Evolutionary conservation across 306 rosid species (phyloP).

Genomic region (Glycine tomentella): DNA sequence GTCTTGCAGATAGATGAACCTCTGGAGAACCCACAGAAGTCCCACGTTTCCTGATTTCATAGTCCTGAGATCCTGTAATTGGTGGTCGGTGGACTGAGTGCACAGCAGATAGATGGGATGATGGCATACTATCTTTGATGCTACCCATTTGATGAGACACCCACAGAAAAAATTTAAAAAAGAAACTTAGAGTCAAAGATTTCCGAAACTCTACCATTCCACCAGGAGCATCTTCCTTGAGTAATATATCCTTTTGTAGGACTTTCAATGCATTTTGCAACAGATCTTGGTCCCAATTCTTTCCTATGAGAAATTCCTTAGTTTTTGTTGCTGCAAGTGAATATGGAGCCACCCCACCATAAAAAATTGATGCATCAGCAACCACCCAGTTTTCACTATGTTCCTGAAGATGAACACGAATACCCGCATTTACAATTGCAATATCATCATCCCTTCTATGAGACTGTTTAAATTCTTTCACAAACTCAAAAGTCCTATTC

Average conservation of each 20-base stretch:
- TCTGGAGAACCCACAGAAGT: slow-evolving; percentile 94
- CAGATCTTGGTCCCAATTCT: slow-evolving; percentile 77
- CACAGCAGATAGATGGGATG: slow-evolving; percentile 80
- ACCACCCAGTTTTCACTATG: slow-evolving; percentile 62
- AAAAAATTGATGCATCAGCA: slow-evolving; percentile 81
- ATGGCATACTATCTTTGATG: slow-evolving; percentile 58
- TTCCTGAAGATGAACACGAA: slow-evolving; percentile 78
- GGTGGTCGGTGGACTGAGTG: slow-evolving; percentile 83
- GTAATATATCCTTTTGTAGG: slow-evolving; percentile 64
- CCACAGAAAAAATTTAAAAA: slow-evolving; percentile 92
- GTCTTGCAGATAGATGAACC: slow-evolving; percentile 92
- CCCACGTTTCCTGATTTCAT: slow-evolving; percentile 80
- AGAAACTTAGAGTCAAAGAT: slow-evolving; percentile 83
- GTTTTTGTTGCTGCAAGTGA: slow-evolving; percentile 76
- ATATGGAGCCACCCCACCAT: slow-evolving; percentile 93
- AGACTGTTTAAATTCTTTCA: slow-evolving; percentile 94
- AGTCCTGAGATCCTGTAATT: slow-evolving; percentile 79
- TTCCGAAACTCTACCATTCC: slow-evolving; percentile 97
- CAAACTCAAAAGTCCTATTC: slow-evolving; percentile 83
- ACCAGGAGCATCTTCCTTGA: slow-evolving; percentile 86
- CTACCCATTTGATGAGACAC: slow-evolving; percentile 82
- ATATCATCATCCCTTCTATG: slow-evolving; percentile 98
- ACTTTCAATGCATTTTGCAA: slow-evolving; percentile 71
- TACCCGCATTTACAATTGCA: slow-evolving; percentile 94
- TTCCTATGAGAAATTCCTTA: slow-evolving; percentile 76